Conservation (phyloP, 768 basidiomycete genomes). For the Tricholomella constricta region DNA sequence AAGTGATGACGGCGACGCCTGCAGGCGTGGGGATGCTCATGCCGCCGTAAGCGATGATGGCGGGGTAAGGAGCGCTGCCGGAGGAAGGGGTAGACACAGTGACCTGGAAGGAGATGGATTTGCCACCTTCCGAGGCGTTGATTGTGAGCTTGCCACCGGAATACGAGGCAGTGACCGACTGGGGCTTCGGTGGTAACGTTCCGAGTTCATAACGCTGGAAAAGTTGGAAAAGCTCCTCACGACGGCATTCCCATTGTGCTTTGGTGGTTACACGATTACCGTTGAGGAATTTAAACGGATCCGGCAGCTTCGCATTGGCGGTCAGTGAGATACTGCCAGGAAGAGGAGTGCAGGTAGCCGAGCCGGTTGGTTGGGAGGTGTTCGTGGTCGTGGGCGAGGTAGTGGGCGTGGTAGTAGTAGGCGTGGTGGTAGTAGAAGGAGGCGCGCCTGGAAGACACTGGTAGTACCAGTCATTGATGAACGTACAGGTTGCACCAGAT, state of each 20-base stretch:
- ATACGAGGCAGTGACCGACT: conserved; percentile 45
- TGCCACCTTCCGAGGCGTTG: conserved; percentile 46
- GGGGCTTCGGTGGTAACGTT: conserved; percentile 47
- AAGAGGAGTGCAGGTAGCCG: conserved; percentile 29
- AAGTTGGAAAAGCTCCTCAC: conserved; percentile 47
- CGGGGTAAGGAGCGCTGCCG: conserved; percentile 49
- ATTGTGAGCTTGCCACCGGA: conserved; percentile 49
- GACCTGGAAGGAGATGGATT: conserved; percentile 50
- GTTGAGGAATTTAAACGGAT: conserved; percentile 55
- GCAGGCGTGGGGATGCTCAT: conserved; percentile 40
- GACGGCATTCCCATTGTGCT: conserved; percentile 53
- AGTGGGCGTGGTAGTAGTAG: conserved; percentile 17
- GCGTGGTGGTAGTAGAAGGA: conserved; percentile 19
- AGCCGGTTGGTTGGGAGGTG: conserved; percentile 6
- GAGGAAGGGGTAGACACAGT: conserved; percentile 48
- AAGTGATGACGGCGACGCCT: conserved; percentile 48
- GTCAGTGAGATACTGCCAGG: conserved; percentile 31
- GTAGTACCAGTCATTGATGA: conserved; percentile 34
- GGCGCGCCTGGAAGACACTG: conserved; percentile 36
- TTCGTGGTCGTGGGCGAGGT: conserved; percentile 14
- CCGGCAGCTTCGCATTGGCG: conserved; percentile 46
- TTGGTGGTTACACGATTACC: conserved; percentile 44
- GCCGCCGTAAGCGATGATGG: conserved; percentile 54
- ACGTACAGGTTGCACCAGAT: conserved; percentile 32
- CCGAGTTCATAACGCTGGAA: conserved; percentile 58